Evolutionary conservation across 495 filamentous ascomycete species (phyloP).

Genomic region (Penicillium bovifimosum): DNA sequence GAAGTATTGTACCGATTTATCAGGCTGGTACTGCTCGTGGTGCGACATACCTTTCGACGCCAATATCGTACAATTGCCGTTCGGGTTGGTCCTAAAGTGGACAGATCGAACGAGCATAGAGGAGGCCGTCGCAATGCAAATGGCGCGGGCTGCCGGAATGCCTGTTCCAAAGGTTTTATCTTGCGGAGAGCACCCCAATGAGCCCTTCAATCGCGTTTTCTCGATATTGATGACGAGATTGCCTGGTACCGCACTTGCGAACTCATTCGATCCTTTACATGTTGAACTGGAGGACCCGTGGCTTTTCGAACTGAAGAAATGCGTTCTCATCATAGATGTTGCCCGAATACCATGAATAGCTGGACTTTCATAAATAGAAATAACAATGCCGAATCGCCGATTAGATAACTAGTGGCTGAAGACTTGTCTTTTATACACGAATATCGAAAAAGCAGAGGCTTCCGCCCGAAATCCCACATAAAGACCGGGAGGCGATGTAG

Average conservation of each 20-base stretch:
- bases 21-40: constrained; percentile 26
- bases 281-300: constrained; percentile 14
- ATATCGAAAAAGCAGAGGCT: too few species aligned
- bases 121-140: constrained; percentile 35
- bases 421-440: too few species aligned
- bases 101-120: constrained; percentile 36
- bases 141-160: constrained; percentile 32
- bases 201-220: constrained; percentile 12
- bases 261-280: constrained; percentile 4
- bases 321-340: too few species aligned
- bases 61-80: constrained; percentile 25
- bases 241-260: constrained; percentile 11
- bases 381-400: too few species aligned
- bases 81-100: constrained; percentile 39
- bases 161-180: constrained; percentile 37
- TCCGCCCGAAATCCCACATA: too few species aligned
- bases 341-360: too few species aligned
- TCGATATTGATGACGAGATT: constrained; percentile 17
- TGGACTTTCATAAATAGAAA: too few species aligned
- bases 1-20: constrained; percentile 16
- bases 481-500: too few species aligned
- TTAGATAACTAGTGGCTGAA: too few species aligned
- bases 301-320: constrained; percentile 16
- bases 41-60: constrained; percentile 15
- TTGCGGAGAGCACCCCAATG: constrained; percentile 36